Percentiles rank a stretch among this genome's conserved stretches.
These are phyloP conservation scores for Calocera viscosa DNA, from an alignment of 768 basidiomycete species.

Conservation along the genomic window DNA sequence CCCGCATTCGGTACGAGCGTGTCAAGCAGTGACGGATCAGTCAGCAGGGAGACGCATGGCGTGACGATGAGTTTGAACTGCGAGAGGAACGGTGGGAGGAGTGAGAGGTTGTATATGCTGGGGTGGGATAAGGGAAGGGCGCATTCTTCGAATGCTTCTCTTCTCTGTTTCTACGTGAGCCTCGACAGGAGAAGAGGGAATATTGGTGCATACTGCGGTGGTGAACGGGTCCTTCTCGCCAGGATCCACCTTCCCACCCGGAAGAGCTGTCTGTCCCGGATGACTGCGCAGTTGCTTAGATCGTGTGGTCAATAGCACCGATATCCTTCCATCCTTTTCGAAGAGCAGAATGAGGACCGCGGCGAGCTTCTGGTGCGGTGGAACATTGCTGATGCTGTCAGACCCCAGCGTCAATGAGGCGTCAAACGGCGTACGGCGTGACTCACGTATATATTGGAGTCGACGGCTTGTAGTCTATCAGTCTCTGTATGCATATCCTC, in stretches of 20 bases:
- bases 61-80: slow-evolving; percentile 58
- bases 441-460: slow-evolving; percentile 4
- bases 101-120: slow-evolving; percentile 46
- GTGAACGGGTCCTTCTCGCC: slow-evolving; percentile 47
- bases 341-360: slow-evolving; percentile 73
- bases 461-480: background rate
- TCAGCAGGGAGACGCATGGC: slow-evolving; percentile 63
- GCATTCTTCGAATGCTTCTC: slow-evolving; percentile 83
- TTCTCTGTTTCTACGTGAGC: slow-evolving; percentile 35
- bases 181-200: background rate
- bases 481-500: background rate
- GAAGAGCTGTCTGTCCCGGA: slow-evolving; percentile 60
- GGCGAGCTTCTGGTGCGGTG: slow-evolving; percentile 36
- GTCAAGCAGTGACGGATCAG: slow-evolving; percentile 40
- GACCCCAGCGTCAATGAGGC: background rate
- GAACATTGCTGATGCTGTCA: slow-evolving; percentile 3
- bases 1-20: slow-evolving; percentile 42
- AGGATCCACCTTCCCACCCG: slow-evolving; percentile 67
- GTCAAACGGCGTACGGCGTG: too few species aligned
- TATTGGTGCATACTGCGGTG: slow-evolving; percentile 55
- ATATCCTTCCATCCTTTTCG: slow-evolving; percentile 51
- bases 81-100: slow-evolving; percentile 56
- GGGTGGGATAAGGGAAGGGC: slow-evolving; percentile 47
- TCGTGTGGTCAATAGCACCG: slow-evolving; percentile 75
- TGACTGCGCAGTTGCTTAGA: slow-evolving; percentile 63